Evolutionary conservation across 257 asterid species (phyloP).

Genomic region (Nicotiana tomentosiformis): DNA sequence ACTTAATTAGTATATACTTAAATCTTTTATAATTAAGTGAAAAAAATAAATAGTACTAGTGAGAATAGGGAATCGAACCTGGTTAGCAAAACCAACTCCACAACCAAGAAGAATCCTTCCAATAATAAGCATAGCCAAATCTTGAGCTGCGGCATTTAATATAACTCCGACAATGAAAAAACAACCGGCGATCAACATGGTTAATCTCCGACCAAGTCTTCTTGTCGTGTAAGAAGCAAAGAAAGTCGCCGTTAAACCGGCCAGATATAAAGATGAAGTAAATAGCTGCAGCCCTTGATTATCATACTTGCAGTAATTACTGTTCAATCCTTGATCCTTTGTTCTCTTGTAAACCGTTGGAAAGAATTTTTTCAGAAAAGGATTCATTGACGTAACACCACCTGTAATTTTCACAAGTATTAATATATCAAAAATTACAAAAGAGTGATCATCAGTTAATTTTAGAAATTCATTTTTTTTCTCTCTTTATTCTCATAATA

Average conservation of each 20-base stretch:
- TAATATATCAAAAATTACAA: no score
- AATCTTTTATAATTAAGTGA: no score
- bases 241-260: slow-evolving; percentile 75
- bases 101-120: slow-evolving; percentile 83
- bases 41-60: no score
- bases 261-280: slow-evolving; percentile 81
- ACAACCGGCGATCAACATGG: slow-evolving; percentile 75
- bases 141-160: slow-evolving; percentile 67
- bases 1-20: no score
- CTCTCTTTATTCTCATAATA: not conserved
- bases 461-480: not conserved
- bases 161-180: slow-evolving; percentile 62
- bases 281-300: slow-evolving; percentile 78
- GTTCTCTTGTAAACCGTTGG: slow-evolving; percentile 51
- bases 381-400: slow-evolving; percentile 70
- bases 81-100: slow-evolving; percentile 92
- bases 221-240: slow-evolving; percentile 89
- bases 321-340: slow-evolving; percentile 19
- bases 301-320: slow-evolving; percentile 89
- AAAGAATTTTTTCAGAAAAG: slow-evolving; percentile 64
- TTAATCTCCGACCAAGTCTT: slow-evolving; percentile 51
- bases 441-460: no score
- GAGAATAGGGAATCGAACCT: slow-evolving; percentile 31
- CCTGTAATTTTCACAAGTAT: slow-evolving; percentile 29
- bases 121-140: slow-evolving; percentile 82